Percentiles rank a stretch among this genome's conserved stretches.
Conservation (phyloP, 1,139 yeast genomes). For the Protomyces pachydermus region DNA sequence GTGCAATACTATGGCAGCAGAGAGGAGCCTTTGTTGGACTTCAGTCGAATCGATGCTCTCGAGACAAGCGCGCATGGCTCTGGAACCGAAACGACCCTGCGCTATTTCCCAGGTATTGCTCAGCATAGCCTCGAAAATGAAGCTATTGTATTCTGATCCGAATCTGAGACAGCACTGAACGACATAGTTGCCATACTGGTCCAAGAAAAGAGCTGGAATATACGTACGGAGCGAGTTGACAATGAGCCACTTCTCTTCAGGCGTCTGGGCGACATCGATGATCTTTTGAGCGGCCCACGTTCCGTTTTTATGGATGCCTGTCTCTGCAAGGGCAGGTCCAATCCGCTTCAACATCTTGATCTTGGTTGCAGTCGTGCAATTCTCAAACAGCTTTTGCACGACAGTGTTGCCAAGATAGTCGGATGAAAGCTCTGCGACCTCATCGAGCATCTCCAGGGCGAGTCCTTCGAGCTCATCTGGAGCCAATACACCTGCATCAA, state of each 20-base stretch:
- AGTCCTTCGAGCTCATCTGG: conserved; percentile 69
- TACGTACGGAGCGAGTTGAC: conserved; percentile 71
- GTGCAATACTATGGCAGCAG: conserved; percentile 72
- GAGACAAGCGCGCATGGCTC: conserved; percentile 88
- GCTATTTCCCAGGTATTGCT: conserved; percentile 77
- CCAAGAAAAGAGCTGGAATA: conserved; percentile 80
- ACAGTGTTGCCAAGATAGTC: conserved; percentile 95
- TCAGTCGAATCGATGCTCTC: conserved; percentile 64
- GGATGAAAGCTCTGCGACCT: conserved; percentile 82
- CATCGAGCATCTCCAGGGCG: conserved; percentile 79
- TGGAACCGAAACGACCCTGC: conserved; percentile 87
- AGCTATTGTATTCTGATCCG: conserved; percentile 82
- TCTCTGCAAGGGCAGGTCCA: conserved; percentile 76
- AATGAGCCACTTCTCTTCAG: conserved; percentile 63
- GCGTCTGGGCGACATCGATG: conserved; percentile 65
- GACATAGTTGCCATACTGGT: conserved; percentile 95
- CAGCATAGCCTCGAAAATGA: conserved; percentile 78
- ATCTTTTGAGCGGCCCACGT: conserved; percentile 99
- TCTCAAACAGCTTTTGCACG: conserved; percentile 80
- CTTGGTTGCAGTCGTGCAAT: conserved; percentile 65
- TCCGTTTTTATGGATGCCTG: conserved; percentile 95
- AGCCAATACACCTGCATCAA: conserved; percentile 45
- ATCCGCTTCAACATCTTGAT: conserved; percentile 76
- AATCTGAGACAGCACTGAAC: conserved; percentile 89
- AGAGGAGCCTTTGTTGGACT: conserved; percentile 69